Conservation (phyloP, 2,329 filamentous ascomycete genomes). For the Fusarium albosuccineum region DNA sequence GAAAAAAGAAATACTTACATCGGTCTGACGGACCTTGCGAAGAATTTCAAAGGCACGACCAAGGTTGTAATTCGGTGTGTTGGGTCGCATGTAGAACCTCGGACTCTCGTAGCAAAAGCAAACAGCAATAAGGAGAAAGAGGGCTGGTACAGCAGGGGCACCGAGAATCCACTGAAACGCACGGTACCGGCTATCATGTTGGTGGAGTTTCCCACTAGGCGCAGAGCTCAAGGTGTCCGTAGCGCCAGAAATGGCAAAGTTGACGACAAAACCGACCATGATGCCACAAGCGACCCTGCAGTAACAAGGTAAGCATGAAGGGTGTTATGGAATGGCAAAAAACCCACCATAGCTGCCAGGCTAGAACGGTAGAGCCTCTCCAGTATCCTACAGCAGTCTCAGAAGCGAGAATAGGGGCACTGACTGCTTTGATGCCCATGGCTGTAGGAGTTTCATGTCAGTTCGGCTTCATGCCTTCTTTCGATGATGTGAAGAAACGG, state of each 20-base stretch:
- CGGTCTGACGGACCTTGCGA: conserved; percentile 49
- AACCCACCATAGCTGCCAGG: conserved; percentile 61
- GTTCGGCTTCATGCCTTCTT: too few relatives aligned
- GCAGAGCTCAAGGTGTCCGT: conserved; percentile 13
- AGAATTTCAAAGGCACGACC: conserved; percentile 52
- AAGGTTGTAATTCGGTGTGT: conserved; percentile 51
- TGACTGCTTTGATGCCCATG: conserved; percentile 64
- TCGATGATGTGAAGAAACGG: too few relatives aligned
- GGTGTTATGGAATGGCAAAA: conserved; percentile 20
- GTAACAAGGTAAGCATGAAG: neutral
- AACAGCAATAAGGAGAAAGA: conserved; percentile 51
- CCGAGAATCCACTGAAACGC: conserved; percentile 52
- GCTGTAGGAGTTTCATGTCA: conserved; percentile 37
- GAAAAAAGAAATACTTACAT: conserved; percentile 11
- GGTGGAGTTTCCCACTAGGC: neutral
- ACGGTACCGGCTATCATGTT: conserved; percentile 15
- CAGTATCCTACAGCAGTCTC: conserved; percentile 62
- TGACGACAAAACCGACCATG: conserved; percentile 42
- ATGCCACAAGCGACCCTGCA: conserved; percentile 44
- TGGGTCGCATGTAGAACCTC: conserved; percentile 54
- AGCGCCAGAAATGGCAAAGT: conserved; percentile 31
- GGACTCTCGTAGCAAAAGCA: conserved; percentile 58
- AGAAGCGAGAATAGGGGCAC: conserved; percentile 60
- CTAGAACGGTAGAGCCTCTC: conserved; percentile 61
- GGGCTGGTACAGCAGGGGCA: conserved; percentile 52